Percentiles rank a stretch among this genome's conserved stretches.
Evolutionary conservation across 129 eudicot genomes (phyloP).

Genomic region (Ambrosia trifida): DNA sequence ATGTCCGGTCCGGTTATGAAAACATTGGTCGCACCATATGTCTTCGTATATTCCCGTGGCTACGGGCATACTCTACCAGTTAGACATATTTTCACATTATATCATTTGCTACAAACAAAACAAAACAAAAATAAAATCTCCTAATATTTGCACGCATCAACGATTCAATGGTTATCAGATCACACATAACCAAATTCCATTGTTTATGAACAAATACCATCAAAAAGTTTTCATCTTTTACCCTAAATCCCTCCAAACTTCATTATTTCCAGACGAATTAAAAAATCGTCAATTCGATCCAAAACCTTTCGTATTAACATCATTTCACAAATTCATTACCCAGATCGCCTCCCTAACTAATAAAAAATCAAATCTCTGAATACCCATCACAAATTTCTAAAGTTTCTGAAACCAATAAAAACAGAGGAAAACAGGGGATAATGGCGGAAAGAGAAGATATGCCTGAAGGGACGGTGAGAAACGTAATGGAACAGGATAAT

Average conservation of each 20-base stretch:
- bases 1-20: too few species aligned
- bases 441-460: constrained; percentile 48
- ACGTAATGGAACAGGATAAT: constrained; percentile 69
- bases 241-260: constrained; percentile 23
- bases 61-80: too few species aligned
- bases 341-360: not conserved
- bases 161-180: not conserved
- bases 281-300: constrained; percentile 16
- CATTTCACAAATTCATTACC: not conserved
- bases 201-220: constrained; percentile 1
- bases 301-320: not conserved
- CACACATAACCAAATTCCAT: constrained; percentile 5
- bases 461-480: constrained; percentile 77
- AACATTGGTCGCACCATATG: too few species aligned
- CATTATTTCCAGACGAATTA: constrained; percentile 8
- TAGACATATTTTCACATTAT: too few species aligned
- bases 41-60: too few species aligned
- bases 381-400: constrained; percentile 14
- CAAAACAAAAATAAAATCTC: too few species aligned
- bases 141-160: constrained; percentile 7
- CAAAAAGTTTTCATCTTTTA: constrained; percentile 9
- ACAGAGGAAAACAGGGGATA: not conserved
- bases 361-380: constrained; percentile 8
- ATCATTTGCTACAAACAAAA: too few species aligned
- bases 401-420: constrained; percentile 19